Evolutionary conservation across 2,329 filamentous ascomycete genomes (phyloP), one percentile per base, ranked within the genome.

Genomic region (Didymella keratinophila): DNA sequence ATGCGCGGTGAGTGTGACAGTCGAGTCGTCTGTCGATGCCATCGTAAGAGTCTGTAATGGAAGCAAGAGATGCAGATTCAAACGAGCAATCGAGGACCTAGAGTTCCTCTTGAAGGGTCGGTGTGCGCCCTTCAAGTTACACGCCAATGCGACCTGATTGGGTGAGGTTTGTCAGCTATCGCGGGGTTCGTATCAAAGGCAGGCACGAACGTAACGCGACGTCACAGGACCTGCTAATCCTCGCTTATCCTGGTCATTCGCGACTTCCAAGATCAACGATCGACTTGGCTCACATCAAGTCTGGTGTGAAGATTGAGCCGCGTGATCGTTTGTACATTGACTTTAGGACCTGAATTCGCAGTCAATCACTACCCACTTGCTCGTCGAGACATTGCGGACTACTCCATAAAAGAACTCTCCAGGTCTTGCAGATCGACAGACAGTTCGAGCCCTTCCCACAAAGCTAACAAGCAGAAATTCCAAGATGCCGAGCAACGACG

Each of bases 1-100:
- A 43, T 78, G 76, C 4, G 76, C 76, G 2, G 68, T 75, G n/a
- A 80, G 58, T 3, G 62, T 64, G 23, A 75, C 6, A 11, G 36
- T 57, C 16, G 53, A 51, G 6, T 65, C 60, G 37, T 65, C 28
- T n/a, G 45, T 27, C 20, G 62, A 53, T 42, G 52, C 25, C 67
- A 68, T 71, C 1, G 39, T 52, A 1, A 7, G 2, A 16, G n/a
- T 9, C 3, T 34, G 20, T 37, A 23, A 28, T 12, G n/a, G 7
- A n/a, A 21, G 10, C 16, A 37, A 16, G 14, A 30, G 16, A 11
- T n/a, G 9, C 14, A 18, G 6, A 27, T 18, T 28, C n/a, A 10
- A 34, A 12, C n/a, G 11, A 43, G 14, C 41, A n/a, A 4, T 18
- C 4, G 28, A 8, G 1, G 21, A 21, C 10, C 4, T 28, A n/a